Conservation (phyloP, 768 basidiomycete species). For the Mycena polygramma region DNA sequence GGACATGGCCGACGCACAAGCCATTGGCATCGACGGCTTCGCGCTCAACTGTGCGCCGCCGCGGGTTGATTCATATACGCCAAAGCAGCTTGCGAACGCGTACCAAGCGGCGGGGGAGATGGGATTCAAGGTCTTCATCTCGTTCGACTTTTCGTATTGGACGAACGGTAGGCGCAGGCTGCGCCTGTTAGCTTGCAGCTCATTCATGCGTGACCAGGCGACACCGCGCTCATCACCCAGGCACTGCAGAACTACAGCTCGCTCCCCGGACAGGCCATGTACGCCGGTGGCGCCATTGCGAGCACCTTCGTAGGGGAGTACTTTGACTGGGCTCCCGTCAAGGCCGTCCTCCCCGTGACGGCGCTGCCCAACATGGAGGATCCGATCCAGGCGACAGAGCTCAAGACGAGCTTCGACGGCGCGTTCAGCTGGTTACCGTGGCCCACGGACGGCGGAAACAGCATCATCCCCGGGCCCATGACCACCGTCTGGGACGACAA, state of each 20-base stretch:
- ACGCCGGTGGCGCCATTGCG: slow-evolving; percentile 52
- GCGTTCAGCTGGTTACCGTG: slow-evolving; percentile 48
- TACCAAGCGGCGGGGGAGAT: slow-evolving; percentile 50
- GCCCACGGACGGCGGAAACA: slow-evolving; percentile 37
- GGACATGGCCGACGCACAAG: slow-evolving; percentile 26
- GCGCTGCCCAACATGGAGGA: slow-evolving; percentile 45
- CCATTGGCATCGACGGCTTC: slow-evolving; percentile 51
- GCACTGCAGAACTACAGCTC: slow-evolving; percentile 52
- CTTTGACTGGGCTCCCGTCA: slow-evolving; percentile 50
- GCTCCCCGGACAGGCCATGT: slow-evolving; percentile 54
- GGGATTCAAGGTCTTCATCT: slow-evolving; percentile 52
- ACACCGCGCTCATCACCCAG: slow-evolving; percentile 46
- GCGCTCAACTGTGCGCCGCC: slow-evolving; percentile 50
- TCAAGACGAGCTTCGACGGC: slow-evolving; percentile 42
- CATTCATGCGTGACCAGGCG: slow-evolving; percentile 20
- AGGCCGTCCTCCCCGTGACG: slow-evolving; percentile 35
- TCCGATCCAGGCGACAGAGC: slow-evolving; percentile 32
- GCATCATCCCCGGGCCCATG: slow-evolving; percentile 26
- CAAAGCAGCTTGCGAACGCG: slow-evolving; percentile 50
- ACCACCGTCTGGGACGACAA: slow-evolving; percentile 24
- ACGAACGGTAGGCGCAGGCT: slow-evolving; percentile 38
- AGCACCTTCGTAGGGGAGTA: slow-evolving; percentile 61
- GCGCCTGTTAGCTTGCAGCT: not conserved
- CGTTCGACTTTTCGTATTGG: slow-evolving; percentile 51
- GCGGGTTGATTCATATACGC: slow-evolving; percentile 52